Evolutionary conservation across 2,329 filamentous ascomycete genomes (phyloP), one percentile per base, ranked within the genome.

Genomic region (Neobulgaria alba): DNA sequence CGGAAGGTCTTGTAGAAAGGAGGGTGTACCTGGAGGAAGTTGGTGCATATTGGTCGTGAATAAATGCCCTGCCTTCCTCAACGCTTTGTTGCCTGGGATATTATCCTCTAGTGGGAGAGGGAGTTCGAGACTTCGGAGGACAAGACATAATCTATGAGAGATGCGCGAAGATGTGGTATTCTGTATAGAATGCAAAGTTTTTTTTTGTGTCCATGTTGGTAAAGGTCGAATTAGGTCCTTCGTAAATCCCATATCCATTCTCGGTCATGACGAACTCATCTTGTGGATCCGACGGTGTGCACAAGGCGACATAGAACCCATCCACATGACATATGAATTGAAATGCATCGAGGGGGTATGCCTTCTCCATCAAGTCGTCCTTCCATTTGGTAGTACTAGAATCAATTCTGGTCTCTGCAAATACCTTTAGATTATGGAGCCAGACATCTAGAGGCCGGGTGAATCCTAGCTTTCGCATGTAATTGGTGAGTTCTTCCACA

Each of bases 201-300:
- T 41, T 3, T 29, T 54, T 29, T 18, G 23, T 26, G 12, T 7
- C 12, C 7, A 12, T 7, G 23, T 26, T 26, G 7, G 23, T 26
- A 12, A 26, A 26, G 7, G 12, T 26, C 7, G 7, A 7, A 12
- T 26, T 7, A 26, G 23, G 23, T 12, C 60, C 60, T 41, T 62
- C 60, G 45, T 49, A 45, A 14, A 62, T 49, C 29, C 45, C 46
- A 43, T 56, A 61, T 4, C 40, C 46, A 40, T 61, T 60, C 29
- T 60, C 49, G 1, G 59, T 61, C 33, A 63, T 41, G 10, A 62
- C 8, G 29, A 61, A 63, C 38, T 62, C 60, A 14, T 56, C 52
- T 2, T 41, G 43, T 3, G 16, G 8, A 4, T 44, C 29, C 2
- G 38, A 29, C 3, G 58, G 56, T 21, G 51, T 56, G 34, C 55